Conservation (phyloP, 169 alveolate genomes). For the Plasmodium falciparum region DNA sequence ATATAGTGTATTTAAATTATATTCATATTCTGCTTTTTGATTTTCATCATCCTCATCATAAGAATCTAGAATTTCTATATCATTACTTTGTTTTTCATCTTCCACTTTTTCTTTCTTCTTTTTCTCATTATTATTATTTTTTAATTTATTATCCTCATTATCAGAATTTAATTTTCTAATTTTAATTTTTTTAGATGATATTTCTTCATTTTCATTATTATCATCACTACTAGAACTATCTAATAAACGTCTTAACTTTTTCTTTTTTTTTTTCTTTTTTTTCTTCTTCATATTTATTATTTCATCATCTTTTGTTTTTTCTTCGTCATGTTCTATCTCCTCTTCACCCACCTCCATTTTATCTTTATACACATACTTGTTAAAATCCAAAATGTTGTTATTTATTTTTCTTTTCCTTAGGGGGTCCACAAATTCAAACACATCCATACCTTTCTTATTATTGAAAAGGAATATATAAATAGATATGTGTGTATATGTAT, state of each 20-base stretch:
- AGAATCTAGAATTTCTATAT: neutral
- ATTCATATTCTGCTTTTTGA: slow-evolving; percentile 35
- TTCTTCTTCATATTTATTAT: neutral
- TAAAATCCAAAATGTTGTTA: slow-evolving; percentile 45
- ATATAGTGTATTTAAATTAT: slow-evolving; percentile 23
- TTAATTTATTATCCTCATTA: neutral
- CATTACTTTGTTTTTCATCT: slow-evolving; percentile 1
- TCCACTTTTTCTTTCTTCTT: neutral
- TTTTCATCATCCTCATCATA: slow-evolving; percentile 16
- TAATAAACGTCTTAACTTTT: slow-evolving; percentile 43
- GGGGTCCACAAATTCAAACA: slow-evolving; percentile 65
- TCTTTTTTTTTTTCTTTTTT: slow-evolving; percentile 47
- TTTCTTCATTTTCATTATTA: slow-evolving; percentile 11
- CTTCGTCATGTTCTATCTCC: slow-evolving; percentile 19
- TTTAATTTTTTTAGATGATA: too few species aligned
- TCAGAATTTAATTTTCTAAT: too few species aligned
- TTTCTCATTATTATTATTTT: neutral
- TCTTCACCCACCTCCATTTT: slow-evolving; percentile 37
- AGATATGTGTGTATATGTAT: neutral
- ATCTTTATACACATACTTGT: slow-evolving; percentile 59
- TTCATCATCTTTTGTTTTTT: slow-evolving; percentile 41
- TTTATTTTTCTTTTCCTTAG: slow-evolving; percentile 60
- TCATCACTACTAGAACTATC: slow-evolving; percentile 64
- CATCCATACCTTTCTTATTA: slow-evolving; percentile 32
- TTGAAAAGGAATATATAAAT: neutral